These are phyloP conservation scores for Schizonepeta tenuifolia DNA, from an alignment of 257 asterid genomes.

Conservation along the genomic window DNA sequence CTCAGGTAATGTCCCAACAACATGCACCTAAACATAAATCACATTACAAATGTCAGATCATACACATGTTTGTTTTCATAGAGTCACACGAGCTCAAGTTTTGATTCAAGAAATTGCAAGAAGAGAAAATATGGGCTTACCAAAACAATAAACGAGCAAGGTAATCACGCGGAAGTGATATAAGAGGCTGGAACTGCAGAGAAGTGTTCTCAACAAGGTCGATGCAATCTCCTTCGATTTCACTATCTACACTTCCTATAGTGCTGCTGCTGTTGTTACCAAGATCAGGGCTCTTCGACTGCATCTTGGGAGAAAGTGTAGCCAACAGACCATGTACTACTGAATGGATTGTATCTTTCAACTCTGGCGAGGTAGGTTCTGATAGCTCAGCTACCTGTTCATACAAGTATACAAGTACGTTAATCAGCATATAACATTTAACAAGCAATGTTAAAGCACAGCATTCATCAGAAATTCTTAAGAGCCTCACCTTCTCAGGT, in stretches of 20 bases:
- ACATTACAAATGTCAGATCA: too few species aligned
- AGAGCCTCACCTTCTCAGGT: conserved; percentile 75
- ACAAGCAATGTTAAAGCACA: too few species aligned
- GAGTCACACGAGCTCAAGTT: not conserved
- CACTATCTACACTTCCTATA: conserved; percentile 50
- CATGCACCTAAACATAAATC: conserved; percentile 71
- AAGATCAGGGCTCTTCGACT: conserved; percentile 70
- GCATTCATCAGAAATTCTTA: not conserved
- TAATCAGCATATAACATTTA: too few species aligned
- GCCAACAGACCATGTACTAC: conserved; percentile 96
- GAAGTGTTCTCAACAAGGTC: conserved; percentile 87
- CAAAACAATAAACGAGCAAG: conserved; percentile 90
- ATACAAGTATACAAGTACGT: conserved; percentile 22
- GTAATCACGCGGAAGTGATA: conserved; percentile 87
- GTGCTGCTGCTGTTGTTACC: conserved; percentile 46
- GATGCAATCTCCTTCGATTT: conserved; percentile 64
- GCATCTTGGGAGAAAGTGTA: conserved; percentile 96
- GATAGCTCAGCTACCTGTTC: conserved; percentile 92
- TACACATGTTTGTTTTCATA: too few species aligned
- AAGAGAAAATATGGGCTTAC: conserved; percentile 41
- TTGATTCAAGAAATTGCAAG: not conserved
- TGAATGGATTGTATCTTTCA: conserved; percentile 77
- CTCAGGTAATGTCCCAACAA: conserved; percentile 90
- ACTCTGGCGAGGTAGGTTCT: conserved; percentile 78
- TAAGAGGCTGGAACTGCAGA: conserved; percentile 82